Conservation (phyloP, 176 grass and related monocot species). For the Saccharum officinarum region DNA sequence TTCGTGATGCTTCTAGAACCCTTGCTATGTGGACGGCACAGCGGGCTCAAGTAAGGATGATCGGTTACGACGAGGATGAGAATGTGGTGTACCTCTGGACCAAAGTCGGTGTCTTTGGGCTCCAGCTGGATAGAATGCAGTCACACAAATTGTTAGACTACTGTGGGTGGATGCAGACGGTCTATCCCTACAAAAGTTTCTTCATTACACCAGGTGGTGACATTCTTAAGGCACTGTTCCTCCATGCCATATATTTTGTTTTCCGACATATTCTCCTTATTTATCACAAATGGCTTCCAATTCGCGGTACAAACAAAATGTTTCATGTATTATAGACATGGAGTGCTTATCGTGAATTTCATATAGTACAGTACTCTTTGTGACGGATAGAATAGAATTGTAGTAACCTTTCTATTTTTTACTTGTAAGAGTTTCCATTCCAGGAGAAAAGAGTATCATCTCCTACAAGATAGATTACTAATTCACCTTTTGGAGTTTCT, state of each 20-base stretch:
- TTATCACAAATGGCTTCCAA: background rate
- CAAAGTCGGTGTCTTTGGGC: background rate
- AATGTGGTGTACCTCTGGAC: background rate
- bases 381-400: background rate
- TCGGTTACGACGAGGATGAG: background rate
- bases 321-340: background rate
- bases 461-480: no score
- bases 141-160: background rate
- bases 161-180: background rate
- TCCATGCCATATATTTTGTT: background rate
- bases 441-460: no score
- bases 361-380: no score
- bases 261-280: background rate
- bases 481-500: no score
- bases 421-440: background rate
- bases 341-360: background rate
- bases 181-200: conserved; percentile 17
- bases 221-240: background rate
- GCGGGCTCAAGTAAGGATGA: background rate
- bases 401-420: background rate
- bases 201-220: background rate
- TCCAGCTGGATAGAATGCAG: background rate
- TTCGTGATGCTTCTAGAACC: background rate
- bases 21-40: background rate
- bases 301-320: background rate